Base-by-base conservation (phyloP, 805 yeast genomes). In the Metschnikowia noctiluminum region DNA sequence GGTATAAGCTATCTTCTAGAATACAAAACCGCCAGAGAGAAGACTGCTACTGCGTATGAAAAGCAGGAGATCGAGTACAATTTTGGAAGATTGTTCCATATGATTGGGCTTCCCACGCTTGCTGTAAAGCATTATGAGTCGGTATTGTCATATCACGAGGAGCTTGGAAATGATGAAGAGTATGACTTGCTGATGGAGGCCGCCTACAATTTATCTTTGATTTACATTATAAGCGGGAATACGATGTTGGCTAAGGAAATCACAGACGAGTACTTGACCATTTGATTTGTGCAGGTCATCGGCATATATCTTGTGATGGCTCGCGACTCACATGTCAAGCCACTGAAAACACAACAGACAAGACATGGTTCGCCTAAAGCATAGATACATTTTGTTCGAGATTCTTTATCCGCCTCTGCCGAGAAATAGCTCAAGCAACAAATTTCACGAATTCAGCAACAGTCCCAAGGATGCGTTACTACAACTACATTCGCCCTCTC, bases 331-430 rank as follows among this genome's bases (percentile, higher is more conserved):
- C 32, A 10, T 30, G 32, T 10, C 10, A 12, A 40, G 10, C 4
- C 10, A 6, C 7, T 26, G 36, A 34, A 12, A 13, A 13, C 13
- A 7, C 8, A 34, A n/a, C 15, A 34, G 15, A 7, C 36, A 34
- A 13, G 36, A n/a, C 6, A 91, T 91, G 98, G 98, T 91, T 13
- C 79, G 98, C 60, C 73, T 91, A 28, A 91, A 91, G 64, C 83
- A 90, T 14, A 71, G 98, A 56, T 91, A 92, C 59, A 74, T 91
- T 11, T 73, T 90, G 4, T 91, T 92, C 63, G 96, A 90, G 56
- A 66, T 91, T 0, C 64, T 87, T 5, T 82, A 82, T 55, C 96
- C 96, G 0, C 78, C 75, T 0, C 32, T 58, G 4, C 44, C 49
- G 10, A 46, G 44, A 1, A 3, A 55, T 50, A 49, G 43, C 6